Conservation (phyloP, 1,139 yeast species). For the Yamadazyma atlantica region DNA sequence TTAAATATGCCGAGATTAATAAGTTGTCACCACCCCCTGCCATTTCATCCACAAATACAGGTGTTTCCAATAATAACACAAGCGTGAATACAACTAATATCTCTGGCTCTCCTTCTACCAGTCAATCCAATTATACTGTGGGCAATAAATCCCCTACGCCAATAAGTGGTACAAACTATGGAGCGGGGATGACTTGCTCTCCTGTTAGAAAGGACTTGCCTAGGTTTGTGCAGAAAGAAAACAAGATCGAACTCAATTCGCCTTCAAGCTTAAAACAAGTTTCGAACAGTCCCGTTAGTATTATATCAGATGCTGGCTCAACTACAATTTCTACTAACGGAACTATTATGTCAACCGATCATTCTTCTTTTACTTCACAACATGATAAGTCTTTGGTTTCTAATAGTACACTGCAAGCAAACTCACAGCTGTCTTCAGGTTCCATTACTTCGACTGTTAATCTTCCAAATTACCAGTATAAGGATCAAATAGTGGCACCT, state of each 20-base stretch:
- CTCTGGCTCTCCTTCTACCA: not conserved
- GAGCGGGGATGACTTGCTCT: not conserved
- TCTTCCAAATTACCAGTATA: not conserved
- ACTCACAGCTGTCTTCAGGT: not conserved
- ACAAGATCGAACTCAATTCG: conserved; percentile 9
- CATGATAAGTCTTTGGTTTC: conserved; percentile 5
- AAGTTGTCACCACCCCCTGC: conserved; percentile 17
- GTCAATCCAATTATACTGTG: not conserved
- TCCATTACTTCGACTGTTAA: not conserved
- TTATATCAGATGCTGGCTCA: conserved; percentile 29
- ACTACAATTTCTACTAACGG: conserved; percentile 30
- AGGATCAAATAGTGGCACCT: conserved; percentile 15
- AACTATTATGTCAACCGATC: conserved; percentile 34
- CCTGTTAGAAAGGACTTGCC: conserved; percentile 5
- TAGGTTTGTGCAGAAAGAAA: conserved; percentile 7
- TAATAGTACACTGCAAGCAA: not conserved
- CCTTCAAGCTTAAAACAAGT: conserved; percentile 12
- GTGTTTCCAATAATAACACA: not conserved
- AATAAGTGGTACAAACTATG: not conserved
- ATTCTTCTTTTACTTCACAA: conserved; percentile 28
- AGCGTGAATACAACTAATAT: not conserved
- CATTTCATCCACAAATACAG: conserved; percentile 3
- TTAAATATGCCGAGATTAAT: conserved; percentile 9
- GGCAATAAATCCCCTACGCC: not conserved
- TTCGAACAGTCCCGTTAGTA: conserved; percentile 29